Conservation (phyloP, 2,329 filamentous ascomycete species). For the Aspergillus awamori region DNA sequence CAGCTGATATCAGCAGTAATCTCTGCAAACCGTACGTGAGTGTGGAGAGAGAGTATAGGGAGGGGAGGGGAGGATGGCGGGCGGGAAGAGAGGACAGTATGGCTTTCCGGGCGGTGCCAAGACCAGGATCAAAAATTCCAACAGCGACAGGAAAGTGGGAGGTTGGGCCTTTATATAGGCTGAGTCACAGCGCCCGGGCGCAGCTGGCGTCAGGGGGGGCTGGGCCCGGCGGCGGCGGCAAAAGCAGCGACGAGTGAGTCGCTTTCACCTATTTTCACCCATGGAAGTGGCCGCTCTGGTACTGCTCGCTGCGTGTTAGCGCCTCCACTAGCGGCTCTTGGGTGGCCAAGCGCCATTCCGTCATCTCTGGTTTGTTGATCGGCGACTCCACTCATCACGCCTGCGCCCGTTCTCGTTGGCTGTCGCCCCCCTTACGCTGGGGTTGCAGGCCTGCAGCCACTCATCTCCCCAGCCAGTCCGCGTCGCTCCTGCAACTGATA, state of each 20-base stretch:
- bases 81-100: constrained; percentile 34
- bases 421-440: constrained; percentile 24
- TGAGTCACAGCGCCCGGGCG: constrained; percentile 34
- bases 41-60: constrained; percentile 28
- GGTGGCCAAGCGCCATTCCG: constrained; percentile 27
- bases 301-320: constrained; percentile 17
- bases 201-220: constrained; percentile 38
- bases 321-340: constrained; percentile 31
- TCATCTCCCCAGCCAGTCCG: constrained; percentile 30
- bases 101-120: constrained; percentile 45
- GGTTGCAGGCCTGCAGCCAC: constrained; percentile 28
- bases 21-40: constrained; percentile 22
- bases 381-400: constrained; percentile 14
- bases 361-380: constrained; percentile 25
- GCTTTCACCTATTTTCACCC: constrained; percentile 31
- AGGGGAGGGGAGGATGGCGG: constrained; percentile 26
- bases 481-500: constrained; percentile 34
- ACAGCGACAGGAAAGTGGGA: constrained; percentile 36
- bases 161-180: constrained; percentile 46
- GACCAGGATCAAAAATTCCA: constrained; percentile 42
- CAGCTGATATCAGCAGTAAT: constrained; percentile 18
- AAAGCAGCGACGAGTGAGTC: constrained; percentile 38
- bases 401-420: constrained; percentile 22
- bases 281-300: constrained; percentile 26
- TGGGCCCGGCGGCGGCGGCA: constrained; percentile 40